Evolutionary conservation across 1,284 basidiomycete species (phyloP).

Genomic region (Rhodotorula sp.): DNA sequence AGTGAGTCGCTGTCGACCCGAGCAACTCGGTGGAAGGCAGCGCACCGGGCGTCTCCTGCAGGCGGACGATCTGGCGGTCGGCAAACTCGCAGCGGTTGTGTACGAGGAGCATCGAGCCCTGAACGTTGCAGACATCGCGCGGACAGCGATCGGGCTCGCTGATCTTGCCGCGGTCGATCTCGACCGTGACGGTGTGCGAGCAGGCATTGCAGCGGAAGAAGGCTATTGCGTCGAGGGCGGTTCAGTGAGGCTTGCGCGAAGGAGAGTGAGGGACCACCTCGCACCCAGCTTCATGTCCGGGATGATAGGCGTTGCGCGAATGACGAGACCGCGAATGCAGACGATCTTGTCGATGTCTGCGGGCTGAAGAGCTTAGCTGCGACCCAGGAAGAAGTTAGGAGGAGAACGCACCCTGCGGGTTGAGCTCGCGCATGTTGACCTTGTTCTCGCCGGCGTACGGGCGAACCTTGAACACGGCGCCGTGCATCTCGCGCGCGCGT

Average conservation of each 20-base stretch:
- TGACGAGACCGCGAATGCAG: slow-evolving; percentile 92
- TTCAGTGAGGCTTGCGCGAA: not conserved
- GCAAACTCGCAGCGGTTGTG: slow-evolving; percentile 97
- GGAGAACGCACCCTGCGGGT: slow-evolving; percentile 70
- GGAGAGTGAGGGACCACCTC: slow-evolving; percentile 6
- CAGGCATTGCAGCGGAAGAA: slow-evolving; percentile 98
- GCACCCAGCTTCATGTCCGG: slow-evolving; percentile 87
- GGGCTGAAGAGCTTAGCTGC: not conserved
- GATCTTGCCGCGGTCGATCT: slow-evolving; percentile 95
- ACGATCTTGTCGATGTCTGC: slow-evolving; percentile 95
- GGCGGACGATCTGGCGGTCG: slow-evolving; percentile 88
- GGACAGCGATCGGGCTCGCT: slow-evolving; percentile 89
- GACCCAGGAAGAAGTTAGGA: not conserved
- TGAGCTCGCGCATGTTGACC: slow-evolving; percentile 88
- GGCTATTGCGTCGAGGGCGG: slow-evolving; percentile 56
- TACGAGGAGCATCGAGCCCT: slow-evolving; percentile 89
- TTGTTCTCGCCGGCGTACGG: slow-evolving; percentile 76
- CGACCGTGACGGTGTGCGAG: slow-evolving; percentile 89
- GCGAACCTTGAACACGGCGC: slow-evolving; percentile 83
- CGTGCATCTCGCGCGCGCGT: slow-evolving; percentile 66
- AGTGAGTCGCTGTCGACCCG: not conserved
- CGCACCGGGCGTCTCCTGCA: slow-evolving; percentile 84
- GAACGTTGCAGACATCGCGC: slow-evolving; percentile 81
- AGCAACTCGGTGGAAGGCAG: not conserved
- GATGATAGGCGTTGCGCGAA: slow-evolving; percentile 94